These are phyloP conservation scores for Penicillium longicatenatum DNA, from an alignment of 495 filamentous ascomycete species.

Conservation along the genomic window DNA sequence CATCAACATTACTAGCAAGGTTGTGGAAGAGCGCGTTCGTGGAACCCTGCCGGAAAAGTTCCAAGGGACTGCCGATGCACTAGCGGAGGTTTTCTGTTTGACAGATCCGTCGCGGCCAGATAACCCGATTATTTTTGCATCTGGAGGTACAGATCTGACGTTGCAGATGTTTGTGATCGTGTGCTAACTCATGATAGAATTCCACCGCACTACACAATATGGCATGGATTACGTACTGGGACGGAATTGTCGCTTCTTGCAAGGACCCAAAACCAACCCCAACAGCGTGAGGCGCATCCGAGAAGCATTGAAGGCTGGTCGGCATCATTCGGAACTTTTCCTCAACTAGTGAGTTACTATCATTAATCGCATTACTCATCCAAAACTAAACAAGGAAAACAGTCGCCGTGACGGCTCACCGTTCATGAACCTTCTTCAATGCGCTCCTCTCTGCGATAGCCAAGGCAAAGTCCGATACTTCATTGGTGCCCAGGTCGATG, in stretches of 20 bases:
- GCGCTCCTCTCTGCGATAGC: conserved; percentile 52
- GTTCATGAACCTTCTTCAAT: conserved; percentile 67
- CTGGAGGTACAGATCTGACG: conserved; percentile 56
- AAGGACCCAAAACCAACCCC: conserved; percentile 56
- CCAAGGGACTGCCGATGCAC: conserved; percentile 63
- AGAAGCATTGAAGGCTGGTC: conserved; percentile 54
- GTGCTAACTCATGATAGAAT: conserved; percentile 42
- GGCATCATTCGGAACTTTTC: conserved; percentile 67
- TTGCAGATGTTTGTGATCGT: not conserved
- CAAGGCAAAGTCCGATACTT: conserved; percentile 17
- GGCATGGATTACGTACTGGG: conserved; percentile 59
- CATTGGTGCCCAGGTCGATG: conserved; percentile 19
- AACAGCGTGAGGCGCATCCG: conserved; percentile 56
- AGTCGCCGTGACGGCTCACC: conserved; percentile 62
- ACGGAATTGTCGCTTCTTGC: conserved; percentile 64
- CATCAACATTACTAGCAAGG: conserved; percentile 33
- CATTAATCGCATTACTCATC: not conserved
- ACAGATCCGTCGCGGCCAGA: conserved; percentile 72
- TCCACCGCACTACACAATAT: conserved; percentile 65
- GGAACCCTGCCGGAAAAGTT: conserved; percentile 38
- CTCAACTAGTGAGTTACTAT: conserved; percentile 62
- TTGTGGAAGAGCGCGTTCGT: conserved; percentile 38
- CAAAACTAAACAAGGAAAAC: conserved; percentile 7
- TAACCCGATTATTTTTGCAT: conserved; percentile 78
- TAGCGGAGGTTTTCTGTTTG: conserved; percentile 75